Percentiles rank a stretch among this genome's conserved stretches.
Evolutionary conservation across 345 rosid species (phyloP).

Genomic region (Viola odorata): DNA sequence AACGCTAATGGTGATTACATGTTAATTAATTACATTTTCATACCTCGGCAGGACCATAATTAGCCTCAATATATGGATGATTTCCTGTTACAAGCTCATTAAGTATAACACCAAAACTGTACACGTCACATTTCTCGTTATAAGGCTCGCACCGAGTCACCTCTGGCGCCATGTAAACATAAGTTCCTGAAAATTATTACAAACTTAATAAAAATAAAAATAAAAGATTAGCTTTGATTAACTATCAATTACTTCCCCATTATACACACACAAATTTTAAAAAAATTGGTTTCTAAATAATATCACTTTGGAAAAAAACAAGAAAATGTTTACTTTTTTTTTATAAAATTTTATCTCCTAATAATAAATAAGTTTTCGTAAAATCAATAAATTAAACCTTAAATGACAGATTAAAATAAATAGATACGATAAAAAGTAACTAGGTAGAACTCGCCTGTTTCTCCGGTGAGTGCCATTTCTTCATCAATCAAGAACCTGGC

Average conservation of each 20-base stretch:
- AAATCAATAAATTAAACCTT: too few relatives aligned
- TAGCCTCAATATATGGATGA: slow-evolving; percentile 40
- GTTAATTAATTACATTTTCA: background rate
- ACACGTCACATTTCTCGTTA: slow-evolving; percentile 52
- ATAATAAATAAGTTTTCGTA: too few relatives aligned
- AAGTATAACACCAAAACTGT: slow-evolving; percentile 46
- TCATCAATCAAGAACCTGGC: slow-evolving; percentile 42
- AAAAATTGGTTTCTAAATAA: background rate
- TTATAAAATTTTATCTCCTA: too few relatives aligned
- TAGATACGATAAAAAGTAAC: background rate
- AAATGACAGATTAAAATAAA: too few relatives aligned
- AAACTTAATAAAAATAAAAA: background rate
- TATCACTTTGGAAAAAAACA: background rate
- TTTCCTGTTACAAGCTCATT: slow-evolving; percentile 47
- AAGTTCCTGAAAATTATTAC: slow-evolving; percentile 36
- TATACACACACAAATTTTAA: too few relatives aligned
- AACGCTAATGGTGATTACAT: background rate
- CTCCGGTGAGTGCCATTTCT: slow-evolving; percentile 54
- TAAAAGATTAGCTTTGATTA: too few relatives aligned
- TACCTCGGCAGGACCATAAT: slow-evolving; percentile 42
- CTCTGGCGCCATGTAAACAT: slow-evolving; percentile 59
- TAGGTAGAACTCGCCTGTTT: slow-evolving; percentile 34
- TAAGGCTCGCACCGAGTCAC: slow-evolving; percentile 57
- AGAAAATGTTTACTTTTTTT: too few relatives aligned
- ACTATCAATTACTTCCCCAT: too few relatives aligned